Conservation (phyloP, 179 eudicot species). For the Carnegiea gigantea region DNA sequence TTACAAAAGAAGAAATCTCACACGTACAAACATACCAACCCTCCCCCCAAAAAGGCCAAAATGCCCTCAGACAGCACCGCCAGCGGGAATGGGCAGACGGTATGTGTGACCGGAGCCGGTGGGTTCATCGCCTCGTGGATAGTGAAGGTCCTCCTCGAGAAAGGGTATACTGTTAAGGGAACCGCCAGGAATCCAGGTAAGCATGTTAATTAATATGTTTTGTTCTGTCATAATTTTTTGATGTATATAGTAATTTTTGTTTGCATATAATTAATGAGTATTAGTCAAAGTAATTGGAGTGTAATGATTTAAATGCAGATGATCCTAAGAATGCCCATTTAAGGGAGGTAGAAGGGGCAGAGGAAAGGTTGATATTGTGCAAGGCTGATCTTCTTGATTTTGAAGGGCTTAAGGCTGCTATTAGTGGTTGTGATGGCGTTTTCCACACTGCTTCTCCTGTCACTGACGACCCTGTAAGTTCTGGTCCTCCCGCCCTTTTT, state of each 20-base stretch:
- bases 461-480: slow-evolving; percentile 78
- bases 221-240: not conserved
- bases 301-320: slow-evolving; percentile 36
- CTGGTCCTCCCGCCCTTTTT: too few relatives aligned
- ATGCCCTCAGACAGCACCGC: slow-evolving; percentile 28
- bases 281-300: not conserved
- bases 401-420: slow-evolving; percentile 65
- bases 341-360: slow-evolving; percentile 85
- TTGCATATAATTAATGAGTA: not conserved
- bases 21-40: not conserved
- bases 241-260: not conserved
- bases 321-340: slow-evolving; percentile 86
- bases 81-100: slow-evolving; percentile 40
- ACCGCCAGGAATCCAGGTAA: slow-evolving; percentile 86
- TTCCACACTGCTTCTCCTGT: slow-evolving; percentile 96
- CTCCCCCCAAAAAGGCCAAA: slow-evolving; percentile 13
- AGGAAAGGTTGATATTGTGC: slow-evolving; percentile 69
- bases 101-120: slow-evolving; percentile 96
- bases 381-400: slow-evolving; percentile 82
- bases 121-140: slow-evolving; percentile 97
- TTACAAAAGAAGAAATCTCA: not conserved
- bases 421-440: slow-evolving; percentile 82
- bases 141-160: slow-evolving; percentile 74
- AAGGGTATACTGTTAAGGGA: slow-evolving; percentile 77
- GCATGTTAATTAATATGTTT: not conserved